Evolutionary conservation across 192 early-diverging fungal species (phyloP).

Genomic region (Ambispora gerdemannii): DNA sequence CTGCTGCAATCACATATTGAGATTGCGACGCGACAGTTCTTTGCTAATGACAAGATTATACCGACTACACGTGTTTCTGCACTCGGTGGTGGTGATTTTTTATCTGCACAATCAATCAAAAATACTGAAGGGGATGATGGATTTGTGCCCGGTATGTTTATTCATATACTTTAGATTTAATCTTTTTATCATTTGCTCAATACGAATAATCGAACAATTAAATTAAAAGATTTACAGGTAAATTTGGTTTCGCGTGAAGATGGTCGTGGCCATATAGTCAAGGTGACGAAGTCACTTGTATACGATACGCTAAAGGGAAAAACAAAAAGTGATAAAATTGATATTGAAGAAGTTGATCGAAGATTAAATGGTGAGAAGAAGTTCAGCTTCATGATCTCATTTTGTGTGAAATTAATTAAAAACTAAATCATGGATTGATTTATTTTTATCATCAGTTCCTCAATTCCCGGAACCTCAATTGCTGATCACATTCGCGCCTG

Average conservation of each 20-base stretch:
- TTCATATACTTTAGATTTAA: not conserved
- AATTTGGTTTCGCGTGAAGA: constrained; percentile 22
- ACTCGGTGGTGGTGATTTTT: too few relatives aligned
- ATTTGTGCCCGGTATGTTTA: not conserved
- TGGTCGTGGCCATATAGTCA: constrained; percentile 12
- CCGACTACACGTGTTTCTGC: constrained; percentile 4
- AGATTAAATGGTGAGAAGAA: constrained; percentile 19
- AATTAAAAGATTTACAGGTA: constrained; percentile 15
- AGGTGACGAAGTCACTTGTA: constrained; percentile 14
- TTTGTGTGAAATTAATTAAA: not conserved
- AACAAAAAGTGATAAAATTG: constrained; percentile 4
- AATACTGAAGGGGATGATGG: not conserved
- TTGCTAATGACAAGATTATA: constrained; percentile 1
- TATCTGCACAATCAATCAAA: not conserved
- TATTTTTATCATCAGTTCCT: not conserved
- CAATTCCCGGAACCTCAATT: constrained; percentile 43
- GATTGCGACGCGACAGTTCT: constrained; percentile 1
- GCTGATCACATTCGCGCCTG: constrained; percentile 40
- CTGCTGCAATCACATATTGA: constrained; percentile 21
- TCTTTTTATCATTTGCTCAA: not conserved
- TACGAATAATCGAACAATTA: not conserved
- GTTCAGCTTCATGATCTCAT: too few relatives aligned
- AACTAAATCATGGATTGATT: not conserved
- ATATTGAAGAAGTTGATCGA: constrained; percentile 15
- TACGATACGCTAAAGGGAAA: constrained; percentile 3